Evolutionary conservation across 805 yeast species (phyloP).

Genomic region (Zygosaccharomyces bisporus): DNA sequence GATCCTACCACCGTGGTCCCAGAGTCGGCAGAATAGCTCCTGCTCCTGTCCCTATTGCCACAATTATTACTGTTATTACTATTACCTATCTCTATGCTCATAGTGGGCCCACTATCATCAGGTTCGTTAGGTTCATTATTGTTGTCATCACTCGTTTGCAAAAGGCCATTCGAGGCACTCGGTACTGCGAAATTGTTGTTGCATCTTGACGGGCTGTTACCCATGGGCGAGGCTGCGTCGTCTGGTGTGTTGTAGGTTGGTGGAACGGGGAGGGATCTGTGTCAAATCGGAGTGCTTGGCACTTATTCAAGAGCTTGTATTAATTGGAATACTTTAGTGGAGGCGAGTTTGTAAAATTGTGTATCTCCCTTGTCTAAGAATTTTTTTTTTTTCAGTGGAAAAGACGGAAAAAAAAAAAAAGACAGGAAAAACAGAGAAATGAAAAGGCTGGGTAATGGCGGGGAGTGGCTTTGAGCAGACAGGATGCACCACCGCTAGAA

Average conservation of each 20-base stretch:
- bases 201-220: conserved; percentile 63
- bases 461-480: not conserved
- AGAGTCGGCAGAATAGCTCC: conserved; percentile 21
- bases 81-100: conserved; percentile 35
- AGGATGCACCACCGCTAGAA: too few species aligned
- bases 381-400: too few species aligned
- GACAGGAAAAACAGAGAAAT: not conserved
- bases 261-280: not conserved
- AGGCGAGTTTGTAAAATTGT: not conserved
- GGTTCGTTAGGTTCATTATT: conserved; percentile 43
- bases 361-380: not conserved
- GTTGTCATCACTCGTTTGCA: conserved; percentile 35
- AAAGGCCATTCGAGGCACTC: conserved; percentile 32
- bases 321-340: not conserved
- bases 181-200: conserved; percentile 37
- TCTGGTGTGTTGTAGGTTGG: not conserved
- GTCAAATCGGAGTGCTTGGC: not conserved
- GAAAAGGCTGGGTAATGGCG: not conserved
- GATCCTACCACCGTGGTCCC: conserved; percentile 17
- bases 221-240: conserved; percentile 38
- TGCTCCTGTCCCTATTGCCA: conserved; percentile 14
- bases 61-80: conserved; percentile 9
- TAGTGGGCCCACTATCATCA: conserved; percentile 44
- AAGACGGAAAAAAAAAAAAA: not conserved
- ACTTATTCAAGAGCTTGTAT: not conserved